Evolutionary conservation across 1,284 basidiomycete genomes (phyloP).

Genomic region (Ganoderma leucocontextum): DNA sequence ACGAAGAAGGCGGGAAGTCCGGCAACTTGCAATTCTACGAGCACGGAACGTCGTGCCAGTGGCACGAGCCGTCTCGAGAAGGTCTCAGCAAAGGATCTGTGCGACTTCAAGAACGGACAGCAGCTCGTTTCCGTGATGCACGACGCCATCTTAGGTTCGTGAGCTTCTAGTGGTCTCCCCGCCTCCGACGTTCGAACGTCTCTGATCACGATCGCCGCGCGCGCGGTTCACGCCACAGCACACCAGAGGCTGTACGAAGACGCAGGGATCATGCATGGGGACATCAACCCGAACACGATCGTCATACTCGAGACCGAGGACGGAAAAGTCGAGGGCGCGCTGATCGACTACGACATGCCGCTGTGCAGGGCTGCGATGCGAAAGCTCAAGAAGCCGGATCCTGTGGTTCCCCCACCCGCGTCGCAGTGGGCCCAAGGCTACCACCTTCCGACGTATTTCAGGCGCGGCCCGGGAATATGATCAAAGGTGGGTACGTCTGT

Average conservation of each 20-base stretch:
- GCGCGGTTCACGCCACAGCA: conserved; percentile 1
- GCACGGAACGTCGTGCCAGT: background rate
- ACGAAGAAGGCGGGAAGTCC: too few species aligned
- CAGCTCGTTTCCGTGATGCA: background rate
- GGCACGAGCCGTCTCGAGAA: conserved; percentile 4
- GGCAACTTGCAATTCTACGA: too few species aligned
- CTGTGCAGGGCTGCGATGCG: conserved; percentile 8
- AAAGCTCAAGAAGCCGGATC: background rate
- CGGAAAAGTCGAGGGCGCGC: conserved; percentile 9
- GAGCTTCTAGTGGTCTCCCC: background rate
- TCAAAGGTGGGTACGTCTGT: too few species aligned
- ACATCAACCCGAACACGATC: conserved; percentile 24
- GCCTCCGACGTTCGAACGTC: too few species aligned
- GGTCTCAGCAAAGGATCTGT: background rate
- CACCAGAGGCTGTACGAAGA: conserved; percentile 9
- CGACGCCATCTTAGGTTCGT: background rate
- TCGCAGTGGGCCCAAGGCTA: too few species aligned
- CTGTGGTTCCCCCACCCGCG: background rate
- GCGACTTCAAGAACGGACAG: background rate
- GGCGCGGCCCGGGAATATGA: too few species aligned
- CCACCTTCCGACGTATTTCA: too few species aligned
- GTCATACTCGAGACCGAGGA: conserved; percentile 16
- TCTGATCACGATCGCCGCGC: too few species aligned
- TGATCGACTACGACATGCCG: conserved; percentile 20
- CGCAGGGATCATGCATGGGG: conserved; percentile 14